Base-by-base conservation (phyloP, 176 grass and related monocot species). In the Triticum timopheevii region DNA sequence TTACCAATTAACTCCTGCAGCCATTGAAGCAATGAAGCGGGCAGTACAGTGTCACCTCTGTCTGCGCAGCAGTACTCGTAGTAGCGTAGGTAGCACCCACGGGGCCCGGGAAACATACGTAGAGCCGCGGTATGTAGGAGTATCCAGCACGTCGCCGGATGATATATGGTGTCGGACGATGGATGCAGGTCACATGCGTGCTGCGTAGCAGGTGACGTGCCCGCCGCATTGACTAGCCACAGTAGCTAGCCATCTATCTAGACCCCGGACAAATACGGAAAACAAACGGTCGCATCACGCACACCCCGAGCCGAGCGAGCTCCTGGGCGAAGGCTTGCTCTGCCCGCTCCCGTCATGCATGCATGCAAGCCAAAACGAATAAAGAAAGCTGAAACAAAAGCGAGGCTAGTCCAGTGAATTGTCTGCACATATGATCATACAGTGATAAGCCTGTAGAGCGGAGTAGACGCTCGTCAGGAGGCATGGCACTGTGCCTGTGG, bases 241-340 rank as follows among this genome's bases (percentile, higher is more conserved):
- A 42, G 42, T 4, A 13, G 42, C 42, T 45, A 45, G 13, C 15
- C 8, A 23, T 8, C 69, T 24, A 42, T 22, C 42, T 9, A 78
- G 73, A 54, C 61, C 1, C 6, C 52, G 30, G 20, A 70, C 24
- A 42, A 39, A 39, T 40, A 73, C 7, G 38, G 10, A 73, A 73
- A 73, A 73, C 71, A 74, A 72, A 79, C 83, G 0, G 5, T 33
- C 50, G 63, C 72, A 78, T 68, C 84, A 52, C 24, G 67, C n/a
- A 24, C 71, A 44, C 42, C 42, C 42, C 39, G 6, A 7, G 7
- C 38, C 45, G 15, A 20, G 52, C 13, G 13, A 56, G 52, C 56
- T 59, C 22, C 56, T 59, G 19, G 20, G 56, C 56, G 17, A 59
- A 59, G 56, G 56, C 56, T 30, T 59, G 56, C 50, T 52, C 49